A percentile compares a stretch with the other conserved stretches of the same genome.
These are phyloP conservation scores for Gossypium bickii DNA, from an alignment of 345 rosid species.

Conservation along the genomic window DNA sequence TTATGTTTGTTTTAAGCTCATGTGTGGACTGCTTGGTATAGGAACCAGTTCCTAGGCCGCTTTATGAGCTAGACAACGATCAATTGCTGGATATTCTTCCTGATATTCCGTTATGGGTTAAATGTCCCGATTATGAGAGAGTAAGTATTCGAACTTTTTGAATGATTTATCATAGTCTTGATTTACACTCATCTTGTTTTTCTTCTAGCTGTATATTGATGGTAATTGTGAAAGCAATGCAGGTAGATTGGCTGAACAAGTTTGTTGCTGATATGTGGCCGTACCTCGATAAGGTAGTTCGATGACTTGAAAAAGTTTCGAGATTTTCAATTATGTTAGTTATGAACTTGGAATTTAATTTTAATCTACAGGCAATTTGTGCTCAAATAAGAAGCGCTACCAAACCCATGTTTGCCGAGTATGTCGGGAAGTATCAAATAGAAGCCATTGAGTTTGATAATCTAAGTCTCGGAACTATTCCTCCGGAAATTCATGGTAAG, in stretches of 20 bases:
- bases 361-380: conserved; percentile 49
- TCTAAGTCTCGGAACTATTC: conserved; percentile 61
- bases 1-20: conserved; percentile 12
- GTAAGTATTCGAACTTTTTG: conserved; percentile 27
- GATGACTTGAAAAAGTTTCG: conserved; percentile 10
- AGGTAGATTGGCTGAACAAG: conserved; percentile 86
- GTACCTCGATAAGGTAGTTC: conserved; percentile 61
- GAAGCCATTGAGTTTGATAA: conserved; percentile 52
- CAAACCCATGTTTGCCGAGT: conserved; percentile 56
- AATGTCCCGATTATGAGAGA: conserved; percentile 70
- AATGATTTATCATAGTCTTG: neutral
- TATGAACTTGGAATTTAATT: neutral
- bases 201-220: neutral
- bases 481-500: conserved; percentile 58
- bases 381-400: conserved; percentile 38
- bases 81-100: conserved; percentile 52
- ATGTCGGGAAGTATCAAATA: conserved; percentile 43
- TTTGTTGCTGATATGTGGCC: conserved; percentile 70
- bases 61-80: conserved; percentile 38
- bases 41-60: conserved; percentile 53
- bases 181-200: neutral
- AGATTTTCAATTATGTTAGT: neutral
- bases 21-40: conserved; percentile 21
- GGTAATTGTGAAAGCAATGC: neutral
- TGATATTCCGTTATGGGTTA: conserved; percentile 73